phyloP scores from a whole-genome alignment of 352 stramenopile genomes.

The Salisapilia sapeloensis region DNA sequence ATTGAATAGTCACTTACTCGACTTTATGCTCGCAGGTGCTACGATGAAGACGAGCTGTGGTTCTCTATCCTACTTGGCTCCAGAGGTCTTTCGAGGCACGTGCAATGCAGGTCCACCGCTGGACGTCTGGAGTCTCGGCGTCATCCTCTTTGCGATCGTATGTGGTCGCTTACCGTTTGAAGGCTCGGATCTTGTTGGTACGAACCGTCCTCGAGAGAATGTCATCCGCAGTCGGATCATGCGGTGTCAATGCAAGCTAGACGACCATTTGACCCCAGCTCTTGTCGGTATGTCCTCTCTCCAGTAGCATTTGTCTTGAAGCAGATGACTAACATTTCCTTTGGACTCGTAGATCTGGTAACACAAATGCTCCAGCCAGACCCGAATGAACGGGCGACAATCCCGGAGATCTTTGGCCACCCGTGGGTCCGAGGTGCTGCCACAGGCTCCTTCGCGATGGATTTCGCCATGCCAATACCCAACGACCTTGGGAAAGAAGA shows the following conservation, averaged over 20 bases:
- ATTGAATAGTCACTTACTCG: neutral
- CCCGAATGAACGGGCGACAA: constrained; percentile 59
- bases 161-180: constrained; percentile 75
- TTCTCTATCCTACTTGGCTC: constrained; percentile 74
- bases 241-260: constrained; percentile 72
- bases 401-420: constrained; percentile 76
- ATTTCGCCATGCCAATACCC: constrained; percentile 6
- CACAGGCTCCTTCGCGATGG: constrained; percentile 11
- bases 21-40: constrained; percentile 10
- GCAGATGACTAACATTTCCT: neutral
- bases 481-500: constrained; percentile 8
- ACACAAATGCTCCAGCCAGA: constrained; percentile 66
- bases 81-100: constrained; percentile 74
- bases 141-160: constrained; percentile 78
- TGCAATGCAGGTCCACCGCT: constrained; percentile 72
- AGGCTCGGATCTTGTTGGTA: constrained; percentile 53
- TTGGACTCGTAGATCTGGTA: constrained; percentile 31
- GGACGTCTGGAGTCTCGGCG: constrained; percentile 82
- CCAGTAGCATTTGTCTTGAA: neutral
- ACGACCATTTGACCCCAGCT: constrained; percentile 48
- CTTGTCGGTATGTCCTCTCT: constrained; percentile 13
- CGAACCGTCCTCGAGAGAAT: constrained; percentile 56
- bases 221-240: constrained; percentile 78
- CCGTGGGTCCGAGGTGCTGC: constrained; percentile 47
- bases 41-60: constrained; percentile 82